These are phyloP conservation scores for Linum tenue DNA, from an alignment of 345 rosid species.

Conservation along the genomic window DNA sequence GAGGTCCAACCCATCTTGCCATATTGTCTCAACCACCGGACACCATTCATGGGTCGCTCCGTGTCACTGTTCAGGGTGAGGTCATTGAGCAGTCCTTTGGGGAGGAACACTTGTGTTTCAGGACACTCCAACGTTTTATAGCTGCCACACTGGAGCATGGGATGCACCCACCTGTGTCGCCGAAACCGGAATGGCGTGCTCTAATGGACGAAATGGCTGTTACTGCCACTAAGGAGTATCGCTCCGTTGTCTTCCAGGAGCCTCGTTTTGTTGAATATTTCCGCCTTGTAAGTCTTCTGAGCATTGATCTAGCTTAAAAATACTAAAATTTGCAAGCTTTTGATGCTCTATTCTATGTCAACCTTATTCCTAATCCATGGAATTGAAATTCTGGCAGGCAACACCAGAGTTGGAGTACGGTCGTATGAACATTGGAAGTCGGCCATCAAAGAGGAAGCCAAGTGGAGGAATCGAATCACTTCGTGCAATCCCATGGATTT, in stretches of 20 bases:
- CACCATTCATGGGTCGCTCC: constrained; percentile 82
- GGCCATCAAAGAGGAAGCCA: constrained; percentile 92
- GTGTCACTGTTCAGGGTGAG: constrained; percentile 96
- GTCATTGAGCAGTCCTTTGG: constrained; percentile 96
- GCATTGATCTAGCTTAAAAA: neutral
- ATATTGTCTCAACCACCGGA: constrained; percentile 99
- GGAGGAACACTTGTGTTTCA: constrained; percentile 84
- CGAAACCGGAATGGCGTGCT: constrained; percentile 92
- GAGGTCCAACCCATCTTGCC: constrained; percentile 99
- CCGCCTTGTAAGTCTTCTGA: constrained; percentile 58
- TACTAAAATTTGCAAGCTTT: too few relatives aligned
- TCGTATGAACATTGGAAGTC: constrained; percentile 96
- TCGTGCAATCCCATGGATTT: constrained; percentile 98
- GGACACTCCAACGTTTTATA: constrained; percentile 91
- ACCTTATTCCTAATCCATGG: neutral
- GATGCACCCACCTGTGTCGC: constrained; percentile 85
- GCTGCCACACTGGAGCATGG: constrained; percentile 98
- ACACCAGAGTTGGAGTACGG: constrained; percentile 98
- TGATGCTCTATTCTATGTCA: too few relatives aligned
- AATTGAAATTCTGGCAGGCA: constrained; percentile 41
- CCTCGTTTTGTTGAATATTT: constrained; percentile 94
- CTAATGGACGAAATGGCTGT: constrained; percentile 89
- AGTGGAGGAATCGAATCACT: constrained; percentile 95
- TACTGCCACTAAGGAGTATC: constrained; percentile 82
- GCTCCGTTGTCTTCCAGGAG: constrained; percentile 80